phyloP scores from a whole-genome alignment of 225 moss, liverwort and hornwort genomes.

The Takakia lepidozioides region DNA sequence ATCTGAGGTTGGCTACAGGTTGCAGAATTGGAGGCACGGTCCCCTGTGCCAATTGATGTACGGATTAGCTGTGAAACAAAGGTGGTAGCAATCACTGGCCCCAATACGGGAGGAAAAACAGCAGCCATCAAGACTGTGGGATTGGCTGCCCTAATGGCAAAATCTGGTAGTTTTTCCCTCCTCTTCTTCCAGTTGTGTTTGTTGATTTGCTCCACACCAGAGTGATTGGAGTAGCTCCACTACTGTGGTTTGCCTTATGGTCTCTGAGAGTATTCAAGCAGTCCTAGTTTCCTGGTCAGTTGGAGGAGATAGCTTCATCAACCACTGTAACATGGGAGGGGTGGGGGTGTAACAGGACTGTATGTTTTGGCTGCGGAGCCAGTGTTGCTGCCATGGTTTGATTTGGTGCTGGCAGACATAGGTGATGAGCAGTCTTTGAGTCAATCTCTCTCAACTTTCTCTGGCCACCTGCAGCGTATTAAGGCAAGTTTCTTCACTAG shows the following conservation, averaged over 20 bases:
- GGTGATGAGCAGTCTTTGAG: constrained; percentile 96
- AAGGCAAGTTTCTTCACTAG: too few relatives aligned
- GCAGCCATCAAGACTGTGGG: constrained; percentile 92
- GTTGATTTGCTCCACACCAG: too few relatives aligned
- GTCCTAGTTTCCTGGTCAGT: too few relatives aligned
- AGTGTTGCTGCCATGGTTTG: constrained; percentile 89
- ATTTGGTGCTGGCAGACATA: constrained; percentile 75
- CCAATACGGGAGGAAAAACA: constrained; percentile 97
- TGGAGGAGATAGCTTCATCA: too few relatives aligned
- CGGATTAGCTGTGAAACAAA: constrained; percentile 58
- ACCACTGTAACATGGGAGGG: neutral
- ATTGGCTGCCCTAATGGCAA: constrained; percentile 92
- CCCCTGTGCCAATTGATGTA: constrained; percentile 85
- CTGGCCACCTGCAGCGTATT: constrained; percentile 82
- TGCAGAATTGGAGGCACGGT: constrained; percentile 46
- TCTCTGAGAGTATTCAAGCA: too few relatives aligned
- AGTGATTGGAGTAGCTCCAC: too few relatives aligned
- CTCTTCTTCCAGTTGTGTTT: too few relatives aligned
- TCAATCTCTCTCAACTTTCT: constrained; percentile 86
- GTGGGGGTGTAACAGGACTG: constrained; percentile 34
- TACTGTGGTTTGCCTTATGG: too few relatives aligned
- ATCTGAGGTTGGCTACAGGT: too few relatives aligned
- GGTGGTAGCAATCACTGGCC: constrained; percentile 95
- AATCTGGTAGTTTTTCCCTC: constrained; percentile 79
- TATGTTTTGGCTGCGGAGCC: constrained; percentile 76